phyloP scores from a whole-genome alignment of 441 rosid species.

The Euphorbia celastroides region DNA sequence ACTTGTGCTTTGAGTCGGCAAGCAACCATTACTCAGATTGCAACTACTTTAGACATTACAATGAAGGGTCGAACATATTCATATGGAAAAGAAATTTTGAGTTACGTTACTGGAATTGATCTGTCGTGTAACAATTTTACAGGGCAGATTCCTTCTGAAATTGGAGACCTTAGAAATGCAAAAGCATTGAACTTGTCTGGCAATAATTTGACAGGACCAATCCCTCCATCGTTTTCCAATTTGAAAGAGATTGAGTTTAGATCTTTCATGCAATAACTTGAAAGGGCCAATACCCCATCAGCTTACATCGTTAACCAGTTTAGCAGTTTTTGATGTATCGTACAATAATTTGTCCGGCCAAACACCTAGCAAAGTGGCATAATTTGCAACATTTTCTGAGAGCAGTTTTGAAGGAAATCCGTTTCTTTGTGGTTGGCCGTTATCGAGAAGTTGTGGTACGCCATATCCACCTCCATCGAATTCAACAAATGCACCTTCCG shows the following conservation, averaged over 20 bases:
- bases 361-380: not conserved
- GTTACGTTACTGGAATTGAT: not conserved
- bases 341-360: not conserved
- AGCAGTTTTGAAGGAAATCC: not conserved
- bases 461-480: not conserved
- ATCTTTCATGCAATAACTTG: not conserved
- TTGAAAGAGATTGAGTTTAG: not conserved
- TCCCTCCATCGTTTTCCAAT: not conserved
- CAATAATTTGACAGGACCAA: not conserved
- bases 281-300: not conserved
- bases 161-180: not conserved
- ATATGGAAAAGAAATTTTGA: not conserved
- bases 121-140: not conserved
- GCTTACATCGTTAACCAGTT: not conserved
- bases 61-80: not conserved
- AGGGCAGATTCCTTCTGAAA: not conserved
- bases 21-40: not conserved
- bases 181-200: not conserved
- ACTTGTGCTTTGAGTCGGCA: not conserved
- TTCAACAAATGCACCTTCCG: not conserved
- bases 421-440: conserved; percentile 17
- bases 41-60: not conserved
- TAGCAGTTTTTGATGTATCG: not conserved
- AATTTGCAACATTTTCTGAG: no score
- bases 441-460: not conserved